These are phyloP conservation scores for Cichorium intybus DNA, from an alignment of 140 eudicot species.

Conservation along the genomic window DNA sequence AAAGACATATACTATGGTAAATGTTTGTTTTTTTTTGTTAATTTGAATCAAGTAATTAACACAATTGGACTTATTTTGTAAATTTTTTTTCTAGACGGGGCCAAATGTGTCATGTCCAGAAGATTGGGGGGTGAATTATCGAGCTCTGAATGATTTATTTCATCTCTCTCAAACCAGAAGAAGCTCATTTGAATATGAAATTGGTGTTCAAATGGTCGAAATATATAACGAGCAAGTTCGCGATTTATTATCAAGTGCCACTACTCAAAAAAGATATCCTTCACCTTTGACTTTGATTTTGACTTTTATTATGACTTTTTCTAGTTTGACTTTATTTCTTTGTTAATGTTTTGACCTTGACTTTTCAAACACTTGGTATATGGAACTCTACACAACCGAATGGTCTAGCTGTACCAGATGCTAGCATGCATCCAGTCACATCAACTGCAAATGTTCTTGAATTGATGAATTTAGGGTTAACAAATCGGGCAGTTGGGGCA, in stretches of 20 bases:
- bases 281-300: slow-evolving; percentile 17
- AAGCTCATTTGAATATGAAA: slow-evolving; percentile 63
- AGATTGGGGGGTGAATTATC: slow-evolving; percentile 90
- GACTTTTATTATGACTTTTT: neutral
- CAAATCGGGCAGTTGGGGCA: slow-evolving; percentile 87
- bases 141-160: slow-evolving; percentile 83
- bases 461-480: slow-evolving; percentile 72
- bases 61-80: neutral
- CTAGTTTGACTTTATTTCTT: neutral
- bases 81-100: slow-evolving; percentile 45
- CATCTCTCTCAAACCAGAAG: slow-evolving; percentile 66
- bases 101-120: slow-evolving; percentile 59
- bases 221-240: slow-evolving; percentile 93
- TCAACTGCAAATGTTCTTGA: slow-evolving; percentile 77
- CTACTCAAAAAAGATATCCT: slow-evolving; percentile 77
- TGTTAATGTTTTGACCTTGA: slow-evolving; percentile 35
- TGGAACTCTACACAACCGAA: slow-evolving; percentile 80
- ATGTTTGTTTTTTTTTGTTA: neutral
- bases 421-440: slow-evolving; percentile 82
- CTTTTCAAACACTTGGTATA: slow-evolving; percentile 81
- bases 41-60: neutral
- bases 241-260: slow-evolving; percentile 51
- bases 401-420: slow-evolving; percentile 90
- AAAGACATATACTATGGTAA: slow-evolving; percentile 90
- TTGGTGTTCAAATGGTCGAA: slow-evolving; percentile 92